A percentile compares a stretch with the other conserved stretches of the same genome.
Evolutionary conservation across 2,329 filamentous ascomycete genomes (phyloP).

Genomic region (Metarhizium guizhouense): DNA sequence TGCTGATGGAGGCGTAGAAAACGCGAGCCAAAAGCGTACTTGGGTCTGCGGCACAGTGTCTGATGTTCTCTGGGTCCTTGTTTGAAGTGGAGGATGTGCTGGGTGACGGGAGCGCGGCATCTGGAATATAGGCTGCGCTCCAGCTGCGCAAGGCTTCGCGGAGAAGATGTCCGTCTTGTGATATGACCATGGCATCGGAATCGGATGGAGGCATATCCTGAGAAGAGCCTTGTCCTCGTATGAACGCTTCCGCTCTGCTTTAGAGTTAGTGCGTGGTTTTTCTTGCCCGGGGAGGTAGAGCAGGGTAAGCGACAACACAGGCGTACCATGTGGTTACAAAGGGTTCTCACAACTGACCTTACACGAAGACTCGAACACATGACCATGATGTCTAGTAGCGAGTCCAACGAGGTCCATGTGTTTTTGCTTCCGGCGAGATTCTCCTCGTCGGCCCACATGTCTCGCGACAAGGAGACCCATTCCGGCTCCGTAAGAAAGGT

Average conservation of each 20-base stretch:
- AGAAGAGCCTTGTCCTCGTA: neutral
- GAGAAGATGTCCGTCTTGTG: conserved; percentile 1
- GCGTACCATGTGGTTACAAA: neutral
- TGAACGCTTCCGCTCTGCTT: neutral
- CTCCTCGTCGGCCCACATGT: neutral
- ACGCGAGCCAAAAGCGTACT: conserved; percentile 14
- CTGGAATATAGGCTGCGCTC: conserved; percentile 6
- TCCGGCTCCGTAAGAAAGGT: conserved; percentile 11
- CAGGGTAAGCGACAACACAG: neutral
- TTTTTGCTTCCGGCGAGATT: neutral
- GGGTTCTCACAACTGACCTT: conserved; percentile 12
- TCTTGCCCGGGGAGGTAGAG: too few species aligned
- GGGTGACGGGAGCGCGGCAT: neutral
- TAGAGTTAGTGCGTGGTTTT: neutral
- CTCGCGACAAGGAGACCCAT: conserved; percentile 13
- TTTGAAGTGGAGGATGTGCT: neutral
- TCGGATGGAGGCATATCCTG: neutral
- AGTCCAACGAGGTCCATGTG: conserved; percentile 10
- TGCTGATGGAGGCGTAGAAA: conserved; percentile 24
- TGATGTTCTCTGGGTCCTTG: neutral
- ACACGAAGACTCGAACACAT: conserved; percentile 21
- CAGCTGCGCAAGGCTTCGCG: conserved; percentile 8
- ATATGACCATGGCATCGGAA: conserved; percentile 3
- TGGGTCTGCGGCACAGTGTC: neutral
- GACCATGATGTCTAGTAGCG: conserved; percentile 21